These are phyloP conservation scores for Apiospora kogelbergensis DNA, from an alignment of 2,329 filamentous ascomycete species.

Conservation along the genomic window DNA sequence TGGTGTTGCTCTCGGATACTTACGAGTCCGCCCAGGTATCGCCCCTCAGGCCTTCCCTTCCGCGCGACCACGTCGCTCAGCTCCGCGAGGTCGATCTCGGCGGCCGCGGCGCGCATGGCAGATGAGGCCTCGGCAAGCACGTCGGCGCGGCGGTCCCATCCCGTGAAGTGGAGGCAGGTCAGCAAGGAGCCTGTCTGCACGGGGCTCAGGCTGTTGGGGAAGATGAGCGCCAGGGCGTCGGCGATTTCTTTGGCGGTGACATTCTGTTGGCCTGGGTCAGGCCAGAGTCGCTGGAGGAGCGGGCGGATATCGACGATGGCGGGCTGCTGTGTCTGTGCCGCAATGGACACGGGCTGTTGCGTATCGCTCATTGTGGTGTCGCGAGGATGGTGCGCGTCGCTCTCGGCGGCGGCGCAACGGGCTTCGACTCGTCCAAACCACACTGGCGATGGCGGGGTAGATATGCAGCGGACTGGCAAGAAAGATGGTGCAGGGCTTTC, in stretches of 20 bases:
- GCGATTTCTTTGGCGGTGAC: conserved; percentile 82
- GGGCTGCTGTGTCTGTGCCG: conserved; percentile 22
- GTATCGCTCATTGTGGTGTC: background rate
- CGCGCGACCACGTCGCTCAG: conserved; percentile 62
- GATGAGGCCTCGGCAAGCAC: conserved; percentile 83
- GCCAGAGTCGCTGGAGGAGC: conserved; percentile 73
- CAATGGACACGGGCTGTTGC: conserved; percentile 17
- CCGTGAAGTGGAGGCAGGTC: conserved; percentile 89
- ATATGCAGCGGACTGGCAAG: background rate
- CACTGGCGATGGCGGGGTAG: background rate
- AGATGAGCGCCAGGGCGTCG: conserved; percentile 85
- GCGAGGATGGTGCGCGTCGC: background rate
- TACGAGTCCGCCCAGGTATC: conserved; percentile 82
- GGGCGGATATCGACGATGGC: conserved; percentile 62
- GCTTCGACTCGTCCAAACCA: background rate
- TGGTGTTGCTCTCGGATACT: no score
- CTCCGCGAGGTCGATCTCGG: conserved; percentile 63
- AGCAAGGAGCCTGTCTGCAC: conserved; percentile 85
- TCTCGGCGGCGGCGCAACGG: background rate
- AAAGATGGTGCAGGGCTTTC: background rate
- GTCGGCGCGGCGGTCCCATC: conserved; percentile 78
- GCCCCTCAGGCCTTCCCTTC: conserved; percentile 65
- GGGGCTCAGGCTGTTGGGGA: conserved; percentile 84
- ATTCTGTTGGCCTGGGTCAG: conserved; percentile 41
- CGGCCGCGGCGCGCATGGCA: conserved; percentile 80